Conservation (phyloP, 169 alveolate species). For the Plasmodium vivax region DNA sequence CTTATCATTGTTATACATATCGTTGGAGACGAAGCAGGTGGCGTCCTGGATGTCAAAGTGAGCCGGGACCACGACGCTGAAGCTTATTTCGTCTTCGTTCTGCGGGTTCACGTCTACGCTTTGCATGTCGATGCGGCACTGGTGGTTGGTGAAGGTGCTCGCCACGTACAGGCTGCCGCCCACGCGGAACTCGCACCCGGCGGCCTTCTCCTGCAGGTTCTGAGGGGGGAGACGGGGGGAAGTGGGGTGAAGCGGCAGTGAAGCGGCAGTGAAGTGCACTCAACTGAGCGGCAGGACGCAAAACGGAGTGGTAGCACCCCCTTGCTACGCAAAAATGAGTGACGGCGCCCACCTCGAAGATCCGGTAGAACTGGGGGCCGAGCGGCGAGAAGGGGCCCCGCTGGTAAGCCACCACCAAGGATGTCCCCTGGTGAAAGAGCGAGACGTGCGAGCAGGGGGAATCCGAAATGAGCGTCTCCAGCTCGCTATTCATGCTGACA, state of each 20-base stretch:
- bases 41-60: not conserved
- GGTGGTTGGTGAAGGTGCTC: constrained; percentile 5
- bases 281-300: no score
- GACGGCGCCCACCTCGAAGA: not conserved
- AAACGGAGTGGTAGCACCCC: no score
- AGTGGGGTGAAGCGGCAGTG: no score
- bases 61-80: constrained; percentile 7
- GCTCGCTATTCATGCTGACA: constrained; percentile 4
- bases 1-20: not conserved
- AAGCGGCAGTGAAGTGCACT: no score
- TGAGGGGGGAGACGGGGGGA: not conserved
- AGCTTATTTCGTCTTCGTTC: constrained; percentile 24
- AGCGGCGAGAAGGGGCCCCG: not conserved
- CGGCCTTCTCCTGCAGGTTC: not conserved
- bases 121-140: not conserved
- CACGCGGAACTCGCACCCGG: constrained; percentile 25
- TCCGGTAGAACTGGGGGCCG: not conserved
- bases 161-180: constrained; percentile 54
- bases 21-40: constrained; percentile 15
- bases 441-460: constrained; percentile 17
- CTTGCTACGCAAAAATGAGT: not conserved
- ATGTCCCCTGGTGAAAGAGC: not conserved
- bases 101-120: not conserved
- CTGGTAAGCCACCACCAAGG: constrained; percentile 9
- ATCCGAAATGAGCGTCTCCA: not conserved